These are phyloP conservation scores for Termitomyces sp. DNA, from an alignment of 768 basidiomycete species.

Conservation along the genomic window DNA sequence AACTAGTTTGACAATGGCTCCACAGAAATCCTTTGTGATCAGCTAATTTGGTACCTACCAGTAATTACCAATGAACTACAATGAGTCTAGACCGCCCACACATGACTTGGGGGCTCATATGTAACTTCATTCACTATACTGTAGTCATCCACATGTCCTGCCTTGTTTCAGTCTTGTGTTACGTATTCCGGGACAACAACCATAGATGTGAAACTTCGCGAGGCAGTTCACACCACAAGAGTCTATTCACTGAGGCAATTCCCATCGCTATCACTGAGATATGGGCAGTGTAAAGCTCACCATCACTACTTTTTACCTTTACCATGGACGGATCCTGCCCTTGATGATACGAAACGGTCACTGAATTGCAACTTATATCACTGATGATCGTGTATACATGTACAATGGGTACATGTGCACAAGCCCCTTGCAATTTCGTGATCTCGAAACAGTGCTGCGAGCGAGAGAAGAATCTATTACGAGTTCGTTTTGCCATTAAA, in stretches of 20 bases:
- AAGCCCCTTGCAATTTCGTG: background rate
- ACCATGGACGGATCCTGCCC: background rate
- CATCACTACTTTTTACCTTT: background rate
- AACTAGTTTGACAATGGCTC: background rate
- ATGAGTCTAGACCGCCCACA: background rate
- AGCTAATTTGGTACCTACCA: background rate
- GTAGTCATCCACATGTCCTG: background rate
- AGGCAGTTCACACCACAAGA: background rate
- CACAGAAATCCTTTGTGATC: background rate
- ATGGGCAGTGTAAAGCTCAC: background rate
- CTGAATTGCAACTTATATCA: background rate
- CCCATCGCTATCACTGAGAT: background rate
- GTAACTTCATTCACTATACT: background rate
- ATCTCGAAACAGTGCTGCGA: background rate
- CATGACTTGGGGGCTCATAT: background rate
- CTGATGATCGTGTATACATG: background rate
- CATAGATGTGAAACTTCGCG: background rate
- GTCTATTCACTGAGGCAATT: background rate
- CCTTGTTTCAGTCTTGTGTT: background rate
- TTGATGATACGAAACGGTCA: background rate
- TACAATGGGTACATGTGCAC: background rate
- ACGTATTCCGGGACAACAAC: background rate
- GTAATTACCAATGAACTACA: background rate
- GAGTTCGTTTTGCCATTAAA: background rate
- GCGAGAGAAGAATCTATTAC: background rate